phyloP scores from a whole-genome alignment of 2,329 filamentous ascomycete genomes.

The Fusarium coffeatum region DNA sequence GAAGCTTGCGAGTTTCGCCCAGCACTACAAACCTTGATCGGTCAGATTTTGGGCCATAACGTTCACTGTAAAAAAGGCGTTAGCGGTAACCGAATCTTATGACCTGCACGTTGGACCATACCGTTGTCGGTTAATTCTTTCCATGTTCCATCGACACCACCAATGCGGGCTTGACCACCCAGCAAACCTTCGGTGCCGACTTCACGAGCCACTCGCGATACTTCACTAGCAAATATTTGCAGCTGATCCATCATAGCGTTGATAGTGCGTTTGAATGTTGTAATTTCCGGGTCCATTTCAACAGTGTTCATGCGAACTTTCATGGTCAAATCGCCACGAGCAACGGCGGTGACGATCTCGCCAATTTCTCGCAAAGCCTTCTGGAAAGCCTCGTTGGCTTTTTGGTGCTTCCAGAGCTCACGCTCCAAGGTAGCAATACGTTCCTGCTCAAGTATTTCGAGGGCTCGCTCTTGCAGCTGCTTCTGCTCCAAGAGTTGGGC shows the following conservation, averaged over 20 bases:
- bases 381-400: slow-evolving; percentile 98
- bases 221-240: slow-evolving; percentile 95
- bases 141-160: slow-evolving; percentile 96
- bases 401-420: slow-evolving; percentile 95
- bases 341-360: slow-evolving; percentile 96
- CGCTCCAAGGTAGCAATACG: slow-evolving; percentile 91
- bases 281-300: slow-evolving; percentile 98
- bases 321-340: slow-evolving; percentile 94
- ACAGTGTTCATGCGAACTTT: slow-evolving; percentile 95
- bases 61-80: slow-evolving; percentile 67
- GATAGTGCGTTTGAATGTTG: slow-evolving; percentile 96
- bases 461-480: slow-evolving; percentile 82
- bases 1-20: background rate
- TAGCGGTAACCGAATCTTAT: slow-evolving; percentile 16
- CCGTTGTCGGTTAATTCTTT: slow-evolving; percentile 93
- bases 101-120: slow-evolving; percentile 49
- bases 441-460: slow-evolving; percentile 84
- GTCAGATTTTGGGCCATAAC: slow-evolving; percentile 87
- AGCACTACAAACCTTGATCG: slow-evolving; percentile 68
- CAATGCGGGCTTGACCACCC: slow-evolving; percentile 92
- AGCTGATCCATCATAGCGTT: slow-evolving; percentile 99
- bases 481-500: slow-evolving; percentile 88
- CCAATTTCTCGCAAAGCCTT: slow-evolving; percentile 97
- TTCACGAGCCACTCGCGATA: slow-evolving; percentile 92
- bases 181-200: slow-evolving; percentile 96